A percentile compares a stretch with the other conserved stretches of the same genome.
Evolutionary conservation across 2,329 filamentous ascomycete species (phyloP).

Genomic region (Grosmannia clavigera): DNA sequence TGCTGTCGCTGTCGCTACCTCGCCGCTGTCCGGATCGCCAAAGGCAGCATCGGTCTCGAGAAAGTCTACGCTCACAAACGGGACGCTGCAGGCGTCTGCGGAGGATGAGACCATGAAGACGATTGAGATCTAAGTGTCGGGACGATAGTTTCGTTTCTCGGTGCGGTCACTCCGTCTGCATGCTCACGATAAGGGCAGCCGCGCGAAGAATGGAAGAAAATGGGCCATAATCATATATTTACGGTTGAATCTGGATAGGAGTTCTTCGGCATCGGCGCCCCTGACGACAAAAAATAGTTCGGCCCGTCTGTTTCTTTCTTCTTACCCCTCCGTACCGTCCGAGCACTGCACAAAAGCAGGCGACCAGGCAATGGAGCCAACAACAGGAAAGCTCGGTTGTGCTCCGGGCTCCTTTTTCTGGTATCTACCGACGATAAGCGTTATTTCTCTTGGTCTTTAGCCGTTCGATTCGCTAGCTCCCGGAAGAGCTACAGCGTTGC

Average conservation of each 20-base stretch:
- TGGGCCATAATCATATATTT: slow-evolving; percentile 4
- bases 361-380: neutral
- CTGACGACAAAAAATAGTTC: slow-evolving; percentile 4
- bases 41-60: neutral
- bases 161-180: neutral
- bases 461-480: neutral
- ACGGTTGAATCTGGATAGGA: slow-evolving; percentile 10
- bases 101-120: slow-evolving; percentile 45
- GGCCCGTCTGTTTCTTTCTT: neutral
- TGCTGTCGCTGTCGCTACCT: neutral
- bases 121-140: slow-evolving; percentile 39
- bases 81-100: slow-evolving; percentile 17
- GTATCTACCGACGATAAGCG: neutral
- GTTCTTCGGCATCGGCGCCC: slow-evolving; percentile 9
- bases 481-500: neutral
- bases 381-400: neutral
- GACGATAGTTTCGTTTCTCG: neutral
- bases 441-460: neutral
- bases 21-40: slow-evolving; percentile 1
- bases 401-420: neutral
- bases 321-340: neutral
- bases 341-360: neutral
- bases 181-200: neutral
- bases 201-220: neutral
- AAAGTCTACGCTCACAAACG: neutral